These are phyloP conservation scores for Mytilinidion resinicola DNA, from an alignment of 495 filamentous ascomycete genomes.

Conservation along the genomic window DNA sequence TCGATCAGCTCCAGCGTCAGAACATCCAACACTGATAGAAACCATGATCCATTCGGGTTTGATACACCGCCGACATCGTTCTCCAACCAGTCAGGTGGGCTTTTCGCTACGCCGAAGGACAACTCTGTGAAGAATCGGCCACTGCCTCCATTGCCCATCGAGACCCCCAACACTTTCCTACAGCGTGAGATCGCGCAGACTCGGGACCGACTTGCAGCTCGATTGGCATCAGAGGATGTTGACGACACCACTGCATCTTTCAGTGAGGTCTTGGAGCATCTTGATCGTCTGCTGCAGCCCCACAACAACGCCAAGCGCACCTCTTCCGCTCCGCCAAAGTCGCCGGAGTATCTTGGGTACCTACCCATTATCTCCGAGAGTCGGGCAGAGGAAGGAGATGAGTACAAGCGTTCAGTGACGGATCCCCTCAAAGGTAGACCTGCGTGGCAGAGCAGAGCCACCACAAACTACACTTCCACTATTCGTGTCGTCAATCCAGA, in stretches of 20 bases:
- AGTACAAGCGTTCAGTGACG: conserved; percentile 31
- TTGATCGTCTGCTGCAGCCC: conserved; percentile 51
- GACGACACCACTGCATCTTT: conserved; percentile 39
- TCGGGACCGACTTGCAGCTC: conserved; percentile 48
- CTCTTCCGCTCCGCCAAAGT: conserved; percentile 46
- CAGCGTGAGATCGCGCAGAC: conserved; percentile 51
- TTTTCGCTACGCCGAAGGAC: conserved; percentile 9
- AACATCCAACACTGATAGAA: conserved; percentile 40
- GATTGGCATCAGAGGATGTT: conserved; percentile 31
- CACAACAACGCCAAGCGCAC: conserved; percentile 34
- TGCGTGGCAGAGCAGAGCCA: conserved; percentile 12
- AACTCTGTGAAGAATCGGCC: conserved; percentile 27
- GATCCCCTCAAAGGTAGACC: conserved; percentile 29
- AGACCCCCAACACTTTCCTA: conserved; percentile 44
- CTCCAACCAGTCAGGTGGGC: conserved; percentile 45
- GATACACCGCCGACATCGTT: conserved; percentile 38
- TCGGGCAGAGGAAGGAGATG: conserved; percentile 22
- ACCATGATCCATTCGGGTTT: conserved; percentile 28
- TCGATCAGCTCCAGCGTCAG: conserved; percentile 46
- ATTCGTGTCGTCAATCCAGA: conserved; percentile 34
- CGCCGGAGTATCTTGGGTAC: conserved; percentile 22
- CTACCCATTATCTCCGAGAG: conserved; percentile 37
- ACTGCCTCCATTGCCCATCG: conserved; percentile 34
- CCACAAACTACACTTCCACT: conserved; percentile 27
- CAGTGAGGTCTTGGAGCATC: conserved; percentile 53